phyloP scores from a whole-genome alignment of 306 rosid genomes.

The Cicer judaicum region DNA sequence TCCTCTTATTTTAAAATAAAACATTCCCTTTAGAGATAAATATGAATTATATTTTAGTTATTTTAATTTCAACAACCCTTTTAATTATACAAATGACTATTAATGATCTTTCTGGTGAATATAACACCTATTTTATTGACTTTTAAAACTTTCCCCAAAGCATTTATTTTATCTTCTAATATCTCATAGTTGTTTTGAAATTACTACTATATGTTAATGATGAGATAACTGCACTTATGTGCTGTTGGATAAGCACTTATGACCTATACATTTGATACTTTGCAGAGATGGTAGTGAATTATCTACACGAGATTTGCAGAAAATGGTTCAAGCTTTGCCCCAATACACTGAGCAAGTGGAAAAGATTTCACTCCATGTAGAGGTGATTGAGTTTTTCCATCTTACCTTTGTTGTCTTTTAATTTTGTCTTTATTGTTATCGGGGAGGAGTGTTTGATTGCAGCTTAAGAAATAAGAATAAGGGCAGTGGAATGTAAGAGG shows the following conservation, averaged over 20 bases:
- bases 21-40: no score
- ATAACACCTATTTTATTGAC: no score
- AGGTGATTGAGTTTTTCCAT: slow-evolving; percentile 60
- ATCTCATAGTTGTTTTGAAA: no score
- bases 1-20: no score
- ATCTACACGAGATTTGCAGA: slow-evolving; percentile 92
- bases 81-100: no score
- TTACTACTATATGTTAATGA: no score
- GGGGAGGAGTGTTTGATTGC: slow-evolving; percentile 19
- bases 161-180: no score
- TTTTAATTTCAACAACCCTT: no score
- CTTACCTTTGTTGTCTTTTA: slow-evolving; percentile 4
- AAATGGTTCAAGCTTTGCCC: slow-evolving; percentile 98
- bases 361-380: slow-evolving; percentile 91
- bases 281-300: slow-evolving; percentile 82
- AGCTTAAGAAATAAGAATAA: slow-evolving; percentile 35
- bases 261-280: slow-evolving; percentile 43
- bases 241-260: neutral
- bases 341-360: slow-evolving; percentile 94
- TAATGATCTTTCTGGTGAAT: no score
- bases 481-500: slow-evolving; percentile 26
- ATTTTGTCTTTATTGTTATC: neutral
- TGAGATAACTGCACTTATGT: neutral
- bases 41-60: no score
- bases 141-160: no score